These are phyloP conservation scores for Kernera saxatilis DNA, from an alignment of 345 rosid genomes.

Conservation along the genomic window DNA sequence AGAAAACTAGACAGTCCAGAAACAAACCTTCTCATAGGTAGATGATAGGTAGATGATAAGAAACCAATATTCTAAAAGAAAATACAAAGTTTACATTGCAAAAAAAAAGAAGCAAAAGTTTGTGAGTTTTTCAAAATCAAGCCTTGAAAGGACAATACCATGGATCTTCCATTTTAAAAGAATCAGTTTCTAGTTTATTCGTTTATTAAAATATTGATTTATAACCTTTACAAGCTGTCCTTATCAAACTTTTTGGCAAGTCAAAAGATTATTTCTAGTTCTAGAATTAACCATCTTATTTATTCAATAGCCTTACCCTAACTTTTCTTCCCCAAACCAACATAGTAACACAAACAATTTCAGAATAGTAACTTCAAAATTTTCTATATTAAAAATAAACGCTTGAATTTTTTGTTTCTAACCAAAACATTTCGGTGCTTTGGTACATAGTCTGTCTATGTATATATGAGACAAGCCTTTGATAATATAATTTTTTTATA, in stretches of 20 bases:
- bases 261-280: slow-evolving; percentile 7
- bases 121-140: neutral
- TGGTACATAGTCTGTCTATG: neutral
- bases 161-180: slow-evolving; percentile 18
- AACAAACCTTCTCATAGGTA: neutral
- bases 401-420: too few species aligned
- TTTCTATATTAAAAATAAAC: too few species aligned
- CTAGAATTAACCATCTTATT: neutral
- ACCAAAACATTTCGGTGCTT: too few species aligned
- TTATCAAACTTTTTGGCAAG: neutral
- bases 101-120: neutral
- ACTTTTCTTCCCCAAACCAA: neutral
- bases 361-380: too few species aligned
- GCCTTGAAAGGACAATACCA: slow-evolving; percentile 12
- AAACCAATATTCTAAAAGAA: neutral
- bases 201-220: neutral
- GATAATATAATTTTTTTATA: too few species aligned
- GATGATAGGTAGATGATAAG: neutral
- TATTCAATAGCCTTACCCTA: neutral
- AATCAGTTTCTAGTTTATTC: neutral
- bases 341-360: neutral
- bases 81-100: neutral
- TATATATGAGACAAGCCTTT: neutral
- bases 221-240: neutral
- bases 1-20: neutral